Evolutionary conservation across 1,284 basidiomycete species (phyloP).

Genomic region (Puccinia brachypodii): DNA sequence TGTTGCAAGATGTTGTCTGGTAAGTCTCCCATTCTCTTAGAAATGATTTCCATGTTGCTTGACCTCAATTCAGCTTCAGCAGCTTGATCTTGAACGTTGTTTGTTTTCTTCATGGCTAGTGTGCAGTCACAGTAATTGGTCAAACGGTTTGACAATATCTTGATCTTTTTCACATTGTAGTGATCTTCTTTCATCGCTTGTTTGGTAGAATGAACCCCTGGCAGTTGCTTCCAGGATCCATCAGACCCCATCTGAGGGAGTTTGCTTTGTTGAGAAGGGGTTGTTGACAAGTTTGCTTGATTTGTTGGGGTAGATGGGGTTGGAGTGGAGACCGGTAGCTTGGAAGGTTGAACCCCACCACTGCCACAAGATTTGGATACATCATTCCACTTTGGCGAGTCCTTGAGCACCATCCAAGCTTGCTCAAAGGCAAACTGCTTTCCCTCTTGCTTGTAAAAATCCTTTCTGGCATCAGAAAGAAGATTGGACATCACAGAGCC

Average conservation of each 20-base stretch:
- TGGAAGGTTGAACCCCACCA: too few species aligned
- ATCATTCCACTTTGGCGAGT: background rate
- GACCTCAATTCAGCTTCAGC: background rate
- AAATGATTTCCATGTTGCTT: too few species aligned
- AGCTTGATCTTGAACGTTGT: background rate
- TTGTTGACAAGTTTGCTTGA: background rate
- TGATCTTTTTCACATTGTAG: too few species aligned
- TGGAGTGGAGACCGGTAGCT: background rate
- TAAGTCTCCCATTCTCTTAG: background rate
- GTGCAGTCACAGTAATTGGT: background rate
- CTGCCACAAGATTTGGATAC: background rate
- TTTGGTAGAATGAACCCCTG: background rate
- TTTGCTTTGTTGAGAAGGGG: background rate
- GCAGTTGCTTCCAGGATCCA: background rate
- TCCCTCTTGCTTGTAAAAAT: constrained; percentile 3
- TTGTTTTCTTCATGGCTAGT: background rate
- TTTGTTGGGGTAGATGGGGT: background rate
- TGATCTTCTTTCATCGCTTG: too few species aligned
- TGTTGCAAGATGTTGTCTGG: background rate
- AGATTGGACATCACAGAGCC: background rate
- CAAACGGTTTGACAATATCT: too few species aligned
- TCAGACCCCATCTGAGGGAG: background rate
- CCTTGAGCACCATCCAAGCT: background rate
- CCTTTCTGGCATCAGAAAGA: background rate
- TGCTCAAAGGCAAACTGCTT: background rate